Base-by-base conservation (phyloP, 306 rosid genomes). In the Vigna radiata region DNA sequence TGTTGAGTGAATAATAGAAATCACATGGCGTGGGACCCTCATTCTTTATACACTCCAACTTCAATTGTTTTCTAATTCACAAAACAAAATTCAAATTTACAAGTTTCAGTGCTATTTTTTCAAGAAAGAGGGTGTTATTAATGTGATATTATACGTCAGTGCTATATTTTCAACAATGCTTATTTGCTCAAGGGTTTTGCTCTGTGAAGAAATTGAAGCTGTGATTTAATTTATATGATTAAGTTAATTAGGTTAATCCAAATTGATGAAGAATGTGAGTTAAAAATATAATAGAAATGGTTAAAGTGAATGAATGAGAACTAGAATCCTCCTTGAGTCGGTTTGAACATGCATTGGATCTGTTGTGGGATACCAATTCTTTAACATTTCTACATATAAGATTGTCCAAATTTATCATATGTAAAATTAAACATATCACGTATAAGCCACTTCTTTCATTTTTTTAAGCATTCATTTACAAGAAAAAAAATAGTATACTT, bases 1-100 rank as follows among this genome's bases (percentile, higher is more conserved):
- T 4, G 37, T 33, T 33, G 0, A 13, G 5, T 3, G 16, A 64
- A 39, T 72, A 37, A 72, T 72, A 4, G 65, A 72, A 72, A 13
- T 37, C 67, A 55, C 41, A 2, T 55, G 76, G 21, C 37, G 8
- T 39, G 52, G 41, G 53, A 19, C 75, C 65, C 77, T 37, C 9
- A 14, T 48, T 47, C 52, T 14, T 47, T 14, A 13, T 14, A 36
- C 18, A 52, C 33, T 69, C 74, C 60, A 48, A 25, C 18, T 59
- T 25, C 41, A 29, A 29, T 29, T 29, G 33, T 29, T 33, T 33
- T 33, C 37, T 33, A 4, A 33, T 33, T 33, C 37, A 4, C 29
- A 65, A 39, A 2, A 37, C 4, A 65, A 37, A 39, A 1, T 39
- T 39, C 44, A 8, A 8, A 8, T 23, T 55, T 21, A 1, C 4